Evolutionary conservation across 106 monocot genomes (phyloP).

Genomic region (Agapanthus africanus): DNA sequence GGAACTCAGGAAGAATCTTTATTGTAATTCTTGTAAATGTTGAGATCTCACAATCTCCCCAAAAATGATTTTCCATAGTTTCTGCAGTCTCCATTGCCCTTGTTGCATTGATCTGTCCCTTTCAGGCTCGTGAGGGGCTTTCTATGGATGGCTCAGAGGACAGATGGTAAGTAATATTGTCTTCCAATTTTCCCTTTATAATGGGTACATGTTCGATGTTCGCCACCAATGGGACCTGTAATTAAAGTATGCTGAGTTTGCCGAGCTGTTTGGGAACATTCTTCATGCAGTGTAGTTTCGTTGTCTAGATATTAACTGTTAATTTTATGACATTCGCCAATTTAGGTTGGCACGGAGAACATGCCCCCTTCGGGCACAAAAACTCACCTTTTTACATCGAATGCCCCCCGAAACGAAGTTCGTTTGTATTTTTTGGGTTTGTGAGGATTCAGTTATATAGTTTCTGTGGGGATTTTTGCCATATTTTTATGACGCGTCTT

Average conservation of each 20-base stretch:
- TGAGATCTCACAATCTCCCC: slow-evolving; percentile 24
- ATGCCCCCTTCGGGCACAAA: too few species aligned
- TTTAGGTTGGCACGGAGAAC: too few species aligned
- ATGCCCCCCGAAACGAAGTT: too few species aligned
- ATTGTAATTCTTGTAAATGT: slow-evolving; percentile 34
- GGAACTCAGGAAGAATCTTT: slow-evolving; percentile 11
- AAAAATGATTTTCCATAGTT: slow-evolving; percentile 21
- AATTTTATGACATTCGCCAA: too few species aligned
- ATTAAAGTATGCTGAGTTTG: not conserved
- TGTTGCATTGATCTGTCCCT: not conserved
- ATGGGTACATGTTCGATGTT: too few species aligned
- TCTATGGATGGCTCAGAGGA: slow-evolving; percentile 2
- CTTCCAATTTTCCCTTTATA: not conserved
- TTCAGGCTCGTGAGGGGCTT: slow-evolving; percentile 4
- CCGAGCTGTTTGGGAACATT: not conserved
- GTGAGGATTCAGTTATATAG: too few species aligned
- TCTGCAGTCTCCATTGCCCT: slow-evolving; percentile 4
- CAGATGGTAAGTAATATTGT: slow-evolving; percentile 4
- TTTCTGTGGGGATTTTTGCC: too few species aligned
- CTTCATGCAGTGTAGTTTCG: not conserved
- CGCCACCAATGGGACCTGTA: not conserved
- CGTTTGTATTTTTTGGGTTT: too few species aligned
- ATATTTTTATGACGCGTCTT: too few species aligned
- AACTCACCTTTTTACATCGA: too few species aligned
- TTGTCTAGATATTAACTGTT: slow-evolving; percentile 3